These are phyloP conservation scores for Haplosporangium gracile DNA, from an alignment of 192 early-diverging fungal genomes.

Conservation along the genomic window DNA sequence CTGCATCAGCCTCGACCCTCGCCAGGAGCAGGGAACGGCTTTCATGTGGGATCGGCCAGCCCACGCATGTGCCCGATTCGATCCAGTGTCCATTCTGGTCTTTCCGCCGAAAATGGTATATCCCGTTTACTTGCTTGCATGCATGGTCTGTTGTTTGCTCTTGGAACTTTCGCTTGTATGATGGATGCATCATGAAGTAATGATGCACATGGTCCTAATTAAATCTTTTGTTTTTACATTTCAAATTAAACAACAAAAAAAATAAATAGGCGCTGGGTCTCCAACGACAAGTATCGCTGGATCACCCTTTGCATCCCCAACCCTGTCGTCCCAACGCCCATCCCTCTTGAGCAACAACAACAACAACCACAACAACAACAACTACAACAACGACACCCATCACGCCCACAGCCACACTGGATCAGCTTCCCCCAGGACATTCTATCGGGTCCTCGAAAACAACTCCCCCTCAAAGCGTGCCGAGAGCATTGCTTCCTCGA, in stretches of 20 bases:
- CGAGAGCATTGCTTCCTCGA: constrained; percentile 36
- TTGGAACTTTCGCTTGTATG: neutral
- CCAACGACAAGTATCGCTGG: constrained; percentile 30
- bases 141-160: neutral
- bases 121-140: neutral
- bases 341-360: neutral
- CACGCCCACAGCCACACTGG: neutral
- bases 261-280: constrained; percentile 19
- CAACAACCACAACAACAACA: neutral
- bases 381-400: neutral
- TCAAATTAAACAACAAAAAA: neutral
- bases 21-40: neutral
- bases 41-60: constrained; percentile 17
- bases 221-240: neutral
- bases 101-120: constrained; percentile 41
- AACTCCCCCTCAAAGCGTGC: constrained; percentile 17
- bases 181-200: neutral
- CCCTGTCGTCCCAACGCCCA: constrained; percentile 15
- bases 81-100: constrained; percentile 26
- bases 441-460: constrained; percentile 25
- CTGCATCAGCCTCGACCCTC: constrained; percentile 22
- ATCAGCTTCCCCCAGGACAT: constrained; percentile 27
- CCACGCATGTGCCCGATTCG: constrained; percentile 19
- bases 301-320: constrained; percentile 42
- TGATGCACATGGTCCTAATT: neutral